phyloP scores from a whole-genome alignment of 345 rosid species.

The Kernera saxatilis region DNA sequence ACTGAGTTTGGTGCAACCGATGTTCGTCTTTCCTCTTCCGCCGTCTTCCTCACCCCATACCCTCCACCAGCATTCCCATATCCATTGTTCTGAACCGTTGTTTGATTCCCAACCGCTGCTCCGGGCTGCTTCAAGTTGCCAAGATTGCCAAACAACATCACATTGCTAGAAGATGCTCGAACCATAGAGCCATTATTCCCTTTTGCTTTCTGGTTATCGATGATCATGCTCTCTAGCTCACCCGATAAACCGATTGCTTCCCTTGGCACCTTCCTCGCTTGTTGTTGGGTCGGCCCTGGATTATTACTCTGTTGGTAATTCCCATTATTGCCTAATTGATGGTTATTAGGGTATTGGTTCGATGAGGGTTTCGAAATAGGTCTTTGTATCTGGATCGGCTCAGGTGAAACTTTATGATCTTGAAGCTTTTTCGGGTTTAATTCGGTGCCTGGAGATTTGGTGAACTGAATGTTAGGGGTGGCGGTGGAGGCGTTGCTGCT shows the following conservation, averaged over 20 bases:
- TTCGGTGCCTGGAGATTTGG: slow-evolving; percentile 37
- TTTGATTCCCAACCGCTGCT: slow-evolving; percentile 28
- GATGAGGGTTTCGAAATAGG: slow-evolving; percentile 30
- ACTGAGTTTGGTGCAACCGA: slow-evolving; percentile 5
- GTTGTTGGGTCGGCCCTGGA: slow-evolving; percentile 25
- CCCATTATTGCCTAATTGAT: slow-evolving; percentile 15
- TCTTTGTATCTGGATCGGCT: slow-evolving; percentile 9
- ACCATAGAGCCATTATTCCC: slow-evolving; percentile 45
- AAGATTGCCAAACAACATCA: slow-evolving; percentile 70
- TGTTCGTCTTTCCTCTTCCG: slow-evolving; percentile 31
- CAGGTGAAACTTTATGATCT: slow-evolving; percentile 38
- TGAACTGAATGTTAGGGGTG: slow-evolving; percentile 29
- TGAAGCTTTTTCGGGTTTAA: slow-evolving; percentile 31
- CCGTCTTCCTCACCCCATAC: slow-evolving; percentile 46
- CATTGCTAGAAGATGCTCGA: slow-evolving; percentile 78
- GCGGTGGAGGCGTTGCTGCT: slow-evolving; percentile 18
- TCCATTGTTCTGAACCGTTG: slow-evolving; percentile 32
- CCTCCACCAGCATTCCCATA: slow-evolving; percentile 35
- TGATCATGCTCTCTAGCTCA: slow-evolving; percentile 79
- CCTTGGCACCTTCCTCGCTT: slow-evolving; percentile 44
- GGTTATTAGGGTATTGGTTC: slow-evolving; percentile 19
- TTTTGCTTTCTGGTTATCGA: slow-evolving; percentile 54
- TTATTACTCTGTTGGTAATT: slow-evolving; percentile 15
- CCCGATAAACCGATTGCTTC: slow-evolving; percentile 65
- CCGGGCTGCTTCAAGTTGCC: slow-evolving; percentile 74